Evolutionary conservation across 139 green algal genomes (phyloP), one percentile per base, ranked within the genome.

Genomic region (Volvox reticuliferus): DNA sequence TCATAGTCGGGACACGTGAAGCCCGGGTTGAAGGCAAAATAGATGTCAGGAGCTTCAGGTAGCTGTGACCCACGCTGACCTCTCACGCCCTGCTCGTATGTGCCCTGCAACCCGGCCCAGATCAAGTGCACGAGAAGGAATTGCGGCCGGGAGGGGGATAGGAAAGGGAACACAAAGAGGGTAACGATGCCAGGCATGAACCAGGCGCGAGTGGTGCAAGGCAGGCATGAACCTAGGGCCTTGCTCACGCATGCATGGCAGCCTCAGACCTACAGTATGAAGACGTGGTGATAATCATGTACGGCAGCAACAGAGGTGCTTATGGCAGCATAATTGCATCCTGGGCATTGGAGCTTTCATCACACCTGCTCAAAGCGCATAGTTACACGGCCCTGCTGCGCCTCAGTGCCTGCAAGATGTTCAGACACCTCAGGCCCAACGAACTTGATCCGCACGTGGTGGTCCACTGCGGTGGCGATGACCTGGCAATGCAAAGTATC

Each of bases 1-100:
- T 87, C 75, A 32, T 93, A 93, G 76, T 93, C 89, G 17, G 81
- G 79, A 86, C 92, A 91, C 22, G 89, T 93, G 68, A 94, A 63
- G 35, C 89, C 89, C 1, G 83, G 77, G 73, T 93, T 94, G 89
- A 91, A 94, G 24, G 89, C 81, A 19, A 93, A 69, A 19, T 87
- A 89, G 26, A 85, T 33, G 65, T 92, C 89, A 19, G 89, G 92
- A 35, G 71, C 22, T 79, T 18, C 28, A 35, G 17, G 26, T 14
- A 2, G 14, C 24, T 35, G 26, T 35, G 21, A 18, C 14, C 71
- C 22, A n/a, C 6, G 71, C 71, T 75, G 67, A 28, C 14, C 24
- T 26, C 2, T 28, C 22, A 28, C 24, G 67, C 24, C 67, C 22
- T 20, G 32, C 32, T 81, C 32, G 75, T 81, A 81, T 1, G 32